Evolutionary conservation across 2,329 filamentous ascomycete species (phyloP).

Genomic region (Ascochyta lentis): DNA sequence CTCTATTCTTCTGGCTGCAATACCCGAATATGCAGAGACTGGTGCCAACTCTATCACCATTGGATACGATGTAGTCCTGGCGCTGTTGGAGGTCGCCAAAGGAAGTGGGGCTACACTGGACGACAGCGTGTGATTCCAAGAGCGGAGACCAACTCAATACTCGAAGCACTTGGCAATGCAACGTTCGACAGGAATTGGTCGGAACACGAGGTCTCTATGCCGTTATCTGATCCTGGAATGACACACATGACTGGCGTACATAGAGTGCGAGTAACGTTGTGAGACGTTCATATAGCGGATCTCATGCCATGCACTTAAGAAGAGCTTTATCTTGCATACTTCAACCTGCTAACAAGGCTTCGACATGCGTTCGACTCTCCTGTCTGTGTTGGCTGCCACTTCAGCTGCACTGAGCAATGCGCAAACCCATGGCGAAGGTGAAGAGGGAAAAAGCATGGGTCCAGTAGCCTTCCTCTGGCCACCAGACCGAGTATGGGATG

Average conservation of each 20-base stretch:
- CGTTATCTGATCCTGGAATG: slow-evolving; percentile 17
- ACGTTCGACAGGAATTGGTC: slow-evolving; percentile 10
- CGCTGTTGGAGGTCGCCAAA: slow-evolving; percentile 12
- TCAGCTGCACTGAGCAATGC: slow-evolving; percentile 13
- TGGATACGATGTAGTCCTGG: not conserved
- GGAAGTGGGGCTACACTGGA: slow-evolving; percentile 1
- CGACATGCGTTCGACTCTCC: slow-evolving; percentile 15
- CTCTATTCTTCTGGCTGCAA: slow-evolving; percentile 15
- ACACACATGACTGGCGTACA: slow-evolving; percentile 1
- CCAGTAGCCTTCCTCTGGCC: slow-evolving; percentile 69
- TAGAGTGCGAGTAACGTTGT: not conserved
- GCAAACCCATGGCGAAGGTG: slow-evolving; percentile 37
- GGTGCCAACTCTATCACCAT: not conserved
- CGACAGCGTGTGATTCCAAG: slow-evolving; percentile 15
- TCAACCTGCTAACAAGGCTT: not conserved
- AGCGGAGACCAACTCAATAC: slow-evolving; percentile 17
- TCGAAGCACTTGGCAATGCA: slow-evolving; percentile 25
- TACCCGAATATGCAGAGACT: slow-evolving; percentile 10
- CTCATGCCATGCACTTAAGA: not conserved
- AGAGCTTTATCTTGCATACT: not conserved
- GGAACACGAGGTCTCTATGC: slow-evolving; percentile 4
- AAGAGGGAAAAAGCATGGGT: slow-evolving; percentile 54
- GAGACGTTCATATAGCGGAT: slow-evolving; percentile 6
- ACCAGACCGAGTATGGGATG: slow-evolving; percentile 62
- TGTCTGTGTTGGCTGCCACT: slow-evolving; percentile 3